Conservation (phyloP, 2,329 filamentous ascomycete species). For the Cladophialophora exuberans region DNA sequence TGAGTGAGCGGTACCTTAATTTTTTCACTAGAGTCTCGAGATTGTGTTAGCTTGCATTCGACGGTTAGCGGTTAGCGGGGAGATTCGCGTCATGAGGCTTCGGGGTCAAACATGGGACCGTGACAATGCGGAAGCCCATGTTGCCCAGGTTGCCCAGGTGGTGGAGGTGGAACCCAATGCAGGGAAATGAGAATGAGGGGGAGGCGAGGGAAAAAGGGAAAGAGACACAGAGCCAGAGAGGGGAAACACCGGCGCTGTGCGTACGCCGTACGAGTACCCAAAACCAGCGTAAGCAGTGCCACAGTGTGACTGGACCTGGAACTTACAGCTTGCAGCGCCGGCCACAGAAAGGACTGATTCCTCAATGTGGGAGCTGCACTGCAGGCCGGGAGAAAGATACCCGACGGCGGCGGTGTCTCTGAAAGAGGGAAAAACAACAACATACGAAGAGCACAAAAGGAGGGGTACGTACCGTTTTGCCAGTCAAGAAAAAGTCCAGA, state of each 20-base stretch:
- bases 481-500: too few relatives aligned
- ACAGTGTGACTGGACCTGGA: too few relatives aligned
- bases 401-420: background rate
- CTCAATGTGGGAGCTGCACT: background rate
- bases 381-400: constrained; percentile 1
- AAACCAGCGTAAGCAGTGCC: background rate
- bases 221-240: constrained; percentile 24
- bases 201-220: background rate
- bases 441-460: background rate
- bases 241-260: constrained; percentile 14
- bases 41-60: constrained; percentile 11
- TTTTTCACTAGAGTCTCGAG: constrained; percentile 1
- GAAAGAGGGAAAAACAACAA: background rate
- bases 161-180: constrained; percentile 8
- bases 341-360: background rate
- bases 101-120: too few relatives aligned
- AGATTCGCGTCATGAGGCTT: constrained; percentile 1
- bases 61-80: constrained; percentile 15
- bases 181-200: background rate
- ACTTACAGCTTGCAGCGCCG: too few relatives aligned
- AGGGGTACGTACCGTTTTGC: constrained; percentile 24
- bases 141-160: background rate
- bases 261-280: too few relatives aligned
- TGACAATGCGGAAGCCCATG: too few relatives aligned
- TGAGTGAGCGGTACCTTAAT: constrained; percentile 16